A percentile compares a stretch with the other conserved stretches of the same genome.
Conservation (phyloP, 2,329 filamentous ascomycete genomes). For the Cytospora mali region DNA sequence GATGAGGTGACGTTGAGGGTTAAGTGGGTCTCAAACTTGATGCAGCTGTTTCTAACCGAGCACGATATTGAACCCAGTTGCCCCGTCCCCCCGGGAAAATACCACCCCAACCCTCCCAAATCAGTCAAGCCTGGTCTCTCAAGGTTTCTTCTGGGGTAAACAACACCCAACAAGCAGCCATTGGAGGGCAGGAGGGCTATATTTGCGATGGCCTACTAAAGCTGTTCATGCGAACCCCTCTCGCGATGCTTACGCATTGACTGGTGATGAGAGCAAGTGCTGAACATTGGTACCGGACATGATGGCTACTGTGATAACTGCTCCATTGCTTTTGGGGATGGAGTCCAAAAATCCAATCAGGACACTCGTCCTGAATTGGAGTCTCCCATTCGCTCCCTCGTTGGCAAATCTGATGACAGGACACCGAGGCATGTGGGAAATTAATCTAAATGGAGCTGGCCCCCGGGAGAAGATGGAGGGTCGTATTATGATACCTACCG, state of each 20-base stretch:
- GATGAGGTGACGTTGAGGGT: no score
- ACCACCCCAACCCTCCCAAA: no score
- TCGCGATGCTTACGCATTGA: background rate
- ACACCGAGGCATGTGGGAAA: background rate
- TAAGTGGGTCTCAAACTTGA: no score
- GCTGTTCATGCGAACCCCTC: no score
- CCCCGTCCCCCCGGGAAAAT: no score
- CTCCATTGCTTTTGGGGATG: background rate
- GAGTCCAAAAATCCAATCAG: slow-evolving; percentile 8
- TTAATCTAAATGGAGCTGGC: slow-evolving; percentile 7
- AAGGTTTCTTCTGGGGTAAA: no score
- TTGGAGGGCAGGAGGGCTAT: no score
- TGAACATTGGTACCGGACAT: background rate
- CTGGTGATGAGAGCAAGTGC: background rate
- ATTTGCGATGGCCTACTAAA: no score
- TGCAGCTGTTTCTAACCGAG: no score
- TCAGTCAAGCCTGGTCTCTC: no score
- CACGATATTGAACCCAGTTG: no score
- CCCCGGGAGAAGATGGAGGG: slow-evolving; percentile 7
- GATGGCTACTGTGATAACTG: background rate
- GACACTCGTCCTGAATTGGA: slow-evolving; percentile 3
- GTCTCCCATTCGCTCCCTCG: slow-evolving; percentile 7
- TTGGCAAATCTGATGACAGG: slow-evolving; percentile 1
- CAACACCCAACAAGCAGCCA: background rate
- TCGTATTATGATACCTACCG: background rate